Percentiles rank a stretch among this genome's conserved stretches.
These are phyloP conservation scores for Dictyostelium firmibasis DNA, from an alignment of 78 protist genomes.

Conservation along the genomic window DNA sequence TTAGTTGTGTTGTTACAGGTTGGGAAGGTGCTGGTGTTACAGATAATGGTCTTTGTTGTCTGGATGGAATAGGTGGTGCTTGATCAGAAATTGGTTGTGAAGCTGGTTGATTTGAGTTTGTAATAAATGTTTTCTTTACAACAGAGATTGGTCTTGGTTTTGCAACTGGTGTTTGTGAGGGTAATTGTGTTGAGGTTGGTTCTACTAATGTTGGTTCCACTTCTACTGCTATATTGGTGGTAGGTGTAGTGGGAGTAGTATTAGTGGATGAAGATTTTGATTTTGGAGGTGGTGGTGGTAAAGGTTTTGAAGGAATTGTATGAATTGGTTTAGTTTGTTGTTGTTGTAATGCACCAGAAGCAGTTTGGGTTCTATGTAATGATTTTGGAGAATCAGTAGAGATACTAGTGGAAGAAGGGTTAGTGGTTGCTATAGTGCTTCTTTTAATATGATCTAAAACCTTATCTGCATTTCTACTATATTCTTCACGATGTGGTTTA, in stretches of 20 bases:
- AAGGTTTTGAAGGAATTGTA: conserved; percentile 56
- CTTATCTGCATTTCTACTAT: conserved; percentile 34
- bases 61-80: not conserved
- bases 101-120: not conserved
- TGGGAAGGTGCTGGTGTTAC: not conserved
- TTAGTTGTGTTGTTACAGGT: not conserved
- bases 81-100: not conserved
- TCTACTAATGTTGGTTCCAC: not conserved
- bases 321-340: not conserved
- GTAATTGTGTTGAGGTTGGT: not conserved
- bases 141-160: not conserved
- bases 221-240: not conserved
- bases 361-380: conserved; percentile 30
- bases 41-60: not conserved
- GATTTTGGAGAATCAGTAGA: conserved; percentile 39
- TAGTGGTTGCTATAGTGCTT: conserved; percentile 29
- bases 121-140: not conserved
- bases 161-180: not conserved
- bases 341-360: not conserved
- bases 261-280: not conserved
- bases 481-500: conserved; percentile 44
- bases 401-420: conserved; percentile 1
- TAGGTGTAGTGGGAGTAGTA: too few relatives aligned
- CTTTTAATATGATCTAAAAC: conserved; percentile 28
- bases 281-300: conserved; percentile 72